Percentiles rank a stretch among this genome's conserved stretches.
Conservation (phyloP, 352 stramenopile species). For the Pythium apleroticum region DNA sequence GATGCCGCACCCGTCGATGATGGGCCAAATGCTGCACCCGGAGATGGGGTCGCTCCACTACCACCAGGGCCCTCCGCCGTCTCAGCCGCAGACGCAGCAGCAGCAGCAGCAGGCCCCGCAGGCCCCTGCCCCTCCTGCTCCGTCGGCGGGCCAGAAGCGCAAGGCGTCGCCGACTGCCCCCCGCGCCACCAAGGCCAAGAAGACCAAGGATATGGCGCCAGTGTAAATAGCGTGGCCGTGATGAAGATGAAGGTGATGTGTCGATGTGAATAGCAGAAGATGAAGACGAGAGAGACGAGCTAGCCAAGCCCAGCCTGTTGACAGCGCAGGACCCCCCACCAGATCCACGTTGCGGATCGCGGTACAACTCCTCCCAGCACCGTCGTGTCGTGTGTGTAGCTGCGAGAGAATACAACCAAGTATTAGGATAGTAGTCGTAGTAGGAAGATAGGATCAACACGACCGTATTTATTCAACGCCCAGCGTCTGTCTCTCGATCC, state of each 20-base stretch:
- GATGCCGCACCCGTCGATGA: slow-evolving; percentile 57
- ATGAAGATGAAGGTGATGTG: slow-evolving; percentile 1
- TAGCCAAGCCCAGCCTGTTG: background rate
- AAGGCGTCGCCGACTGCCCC: slow-evolving; percentile 12
- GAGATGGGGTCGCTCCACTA: slow-evolving; percentile 32
- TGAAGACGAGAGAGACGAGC: background rate
- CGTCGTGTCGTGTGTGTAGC: slow-evolving; percentile 3
- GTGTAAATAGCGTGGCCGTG: background rate
- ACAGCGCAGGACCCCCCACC: slow-evolving; percentile 4
- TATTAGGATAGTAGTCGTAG: slow-evolving; percentile 3
- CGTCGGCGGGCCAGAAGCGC: slow-evolving; percentile 19
- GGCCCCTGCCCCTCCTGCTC: background rate
- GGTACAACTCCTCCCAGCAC: slow-evolving; percentile 3
- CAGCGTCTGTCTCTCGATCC: background rate
- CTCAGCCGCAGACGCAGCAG: slow-evolving; percentile 29
- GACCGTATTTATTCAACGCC: slow-evolving; percentile 1
- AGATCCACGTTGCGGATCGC: background rate
- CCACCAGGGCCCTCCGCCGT: slow-evolving; percentile 31
- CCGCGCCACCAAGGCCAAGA: slow-evolving; percentile 29
- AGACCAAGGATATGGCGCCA: slow-evolving; percentile 17
- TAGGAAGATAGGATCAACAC: slow-evolving; percentile 6
- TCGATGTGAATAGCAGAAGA: slow-evolving; percentile 4
- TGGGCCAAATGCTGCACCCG: slow-evolving; percentile 39
- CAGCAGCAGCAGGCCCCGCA: slow-evolving; percentile 28
- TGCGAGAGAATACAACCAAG: background rate